Base-by-base conservation (phyloP, 2,329 filamentous ascomycete species). In the Helicocarpus griseus region DNA sequence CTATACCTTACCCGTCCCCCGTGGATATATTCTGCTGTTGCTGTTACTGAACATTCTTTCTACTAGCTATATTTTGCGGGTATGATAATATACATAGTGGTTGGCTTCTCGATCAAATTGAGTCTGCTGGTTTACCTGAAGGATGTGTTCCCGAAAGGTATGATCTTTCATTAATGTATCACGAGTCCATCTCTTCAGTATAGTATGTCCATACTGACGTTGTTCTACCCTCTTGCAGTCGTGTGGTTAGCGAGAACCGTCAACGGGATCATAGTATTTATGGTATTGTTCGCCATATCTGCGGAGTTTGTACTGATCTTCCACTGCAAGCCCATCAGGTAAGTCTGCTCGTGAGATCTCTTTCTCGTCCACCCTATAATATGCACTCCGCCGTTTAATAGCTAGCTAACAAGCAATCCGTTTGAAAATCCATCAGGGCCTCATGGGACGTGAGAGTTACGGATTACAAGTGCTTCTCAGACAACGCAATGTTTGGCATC, bases 91-190 rank as follows among this genome's bases (percentile, higher is more conserved):
- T 35, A 35, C 31, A 9, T 35, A 6, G 9, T 35, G 31, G 31
- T 35, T 35, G 31, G 31, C 31, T 11, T 35, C 9, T 35, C 31
- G 9, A 35, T 35, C n/a, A 35, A 35, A 7, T 14, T 35, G 9
- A 35, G 31, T 14, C n/a, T 59, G 6, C 26, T 44, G 5, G 26
- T 53, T 4, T 57, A 57, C 43, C 56, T 59, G 41, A 53, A 56
- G 54, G 54, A 56, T 5, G 28, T 56, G 9, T 59, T 59, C 26
- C 56, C 57, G 4, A 52, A 49, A 5, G 46, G 43, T 26, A 49
- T 31, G n/a, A n/a, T n/a, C n/a, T n/a, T n/a, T n/a, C n/a, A n/a
- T n/a, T n/a, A n/a, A n/a, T n/a, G n/a, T n/a, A n/a, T n/a, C n/a
- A n/a, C n/a, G n/a, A n/a, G n/a, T n/a, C n/a, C n/a, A n/a, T n/a